Conservation (phyloP, 2,329 filamentous ascomycete genomes). For the Daldinia eschscholtzii region DNA sequence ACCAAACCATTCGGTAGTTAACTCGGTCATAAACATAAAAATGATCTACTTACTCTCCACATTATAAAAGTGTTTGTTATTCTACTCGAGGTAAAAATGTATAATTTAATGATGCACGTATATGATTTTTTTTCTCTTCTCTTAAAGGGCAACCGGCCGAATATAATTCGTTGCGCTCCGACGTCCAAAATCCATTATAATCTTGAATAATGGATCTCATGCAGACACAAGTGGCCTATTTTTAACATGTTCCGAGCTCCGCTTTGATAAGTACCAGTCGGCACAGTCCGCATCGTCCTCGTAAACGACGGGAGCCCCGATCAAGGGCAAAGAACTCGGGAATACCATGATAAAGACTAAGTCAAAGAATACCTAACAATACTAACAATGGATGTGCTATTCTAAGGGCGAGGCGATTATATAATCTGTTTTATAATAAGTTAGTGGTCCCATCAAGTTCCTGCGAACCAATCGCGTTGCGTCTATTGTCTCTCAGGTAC, state of each 20-base stretch:
- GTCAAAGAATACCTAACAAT: not conserved
- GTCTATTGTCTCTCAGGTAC: not conserved
- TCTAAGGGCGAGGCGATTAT: not conserved
- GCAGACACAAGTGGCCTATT: not conserved
- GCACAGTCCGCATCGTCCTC: not conserved
- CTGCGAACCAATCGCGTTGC: not conserved
- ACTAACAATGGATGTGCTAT: not conserved
- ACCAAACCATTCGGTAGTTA: not conserved
- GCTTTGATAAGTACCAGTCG: not conserved
- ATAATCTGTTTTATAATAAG: conserved; percentile 7
- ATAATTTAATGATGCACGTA: not conserved
- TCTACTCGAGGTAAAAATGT: not conserved
- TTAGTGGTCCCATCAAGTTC: conserved; percentile 1
- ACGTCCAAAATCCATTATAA: not conserved
- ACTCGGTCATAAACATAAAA: not conserved
- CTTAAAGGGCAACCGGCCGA: not conserved
- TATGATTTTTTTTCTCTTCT: not conserved
- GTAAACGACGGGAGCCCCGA: not conserved
- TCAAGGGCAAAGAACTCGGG: not conserved
- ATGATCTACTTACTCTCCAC: not conserved
- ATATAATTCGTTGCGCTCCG: not conserved
- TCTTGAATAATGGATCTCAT: not conserved
- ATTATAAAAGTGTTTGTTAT: not conserved
- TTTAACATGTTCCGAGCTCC: not conserved
- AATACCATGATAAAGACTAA: not conserved